Evolutionary conservation across 75 land plant species (phyloP).

Genomic region (Sequoiadendron giganteum): DNA sequence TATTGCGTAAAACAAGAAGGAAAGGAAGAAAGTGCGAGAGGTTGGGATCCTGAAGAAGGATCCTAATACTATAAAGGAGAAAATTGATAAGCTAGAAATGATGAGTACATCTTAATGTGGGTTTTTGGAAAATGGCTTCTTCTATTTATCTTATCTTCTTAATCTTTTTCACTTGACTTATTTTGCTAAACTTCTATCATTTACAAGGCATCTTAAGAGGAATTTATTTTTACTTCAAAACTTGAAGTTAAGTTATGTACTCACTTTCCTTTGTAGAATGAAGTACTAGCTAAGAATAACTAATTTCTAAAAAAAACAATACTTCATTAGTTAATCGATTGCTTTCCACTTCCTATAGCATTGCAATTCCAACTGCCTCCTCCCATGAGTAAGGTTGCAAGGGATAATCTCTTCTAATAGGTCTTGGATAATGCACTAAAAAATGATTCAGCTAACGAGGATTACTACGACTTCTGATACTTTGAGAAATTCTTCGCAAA

Average conservation of each 20-base stretch:
- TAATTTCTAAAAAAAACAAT: neutral
- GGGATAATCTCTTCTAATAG: slow-evolving; percentile 62
- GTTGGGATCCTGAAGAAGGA: too few relatives aligned
- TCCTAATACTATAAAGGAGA: slow-evolving; percentile 78
- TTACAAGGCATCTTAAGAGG: neutral
- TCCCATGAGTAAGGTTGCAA: slow-evolving; percentile 94
- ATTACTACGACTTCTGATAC: slow-evolving; percentile 82
- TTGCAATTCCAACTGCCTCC: slow-evolving; percentile 78
- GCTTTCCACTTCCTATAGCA: slow-evolving; percentile 70
- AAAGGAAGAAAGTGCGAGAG: slow-evolving; percentile 97
- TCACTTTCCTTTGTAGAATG: too few relatives aligned
- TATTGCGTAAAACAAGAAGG: slow-evolving; percentile 87
- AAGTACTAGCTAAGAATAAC: neutral
- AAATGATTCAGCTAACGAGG: slow-evolving; percentile 44
- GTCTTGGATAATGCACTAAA: slow-evolving; percentile 81
- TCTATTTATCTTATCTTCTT: too few relatives aligned
- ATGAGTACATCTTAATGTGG: slow-evolving; percentile 89
- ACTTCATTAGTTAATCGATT: slow-evolving; percentile 59
- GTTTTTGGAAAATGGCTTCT: too few relatives aligned
- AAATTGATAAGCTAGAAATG: slow-evolving; percentile 89
- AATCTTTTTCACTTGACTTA: too few relatives aligned
- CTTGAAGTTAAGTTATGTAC: too few relatives aligned
- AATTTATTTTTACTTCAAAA: neutral
- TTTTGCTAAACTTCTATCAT: too few relatives aligned
- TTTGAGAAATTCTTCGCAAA: slow-evolving; percentile 96